A percentile compares a stretch with the other conserved stretches of the same genome.
These are phyloP conservation scores for Clavispora fructus DNA, from an alignment of 805 yeast genomes.

Conservation along the genomic window DNA sequence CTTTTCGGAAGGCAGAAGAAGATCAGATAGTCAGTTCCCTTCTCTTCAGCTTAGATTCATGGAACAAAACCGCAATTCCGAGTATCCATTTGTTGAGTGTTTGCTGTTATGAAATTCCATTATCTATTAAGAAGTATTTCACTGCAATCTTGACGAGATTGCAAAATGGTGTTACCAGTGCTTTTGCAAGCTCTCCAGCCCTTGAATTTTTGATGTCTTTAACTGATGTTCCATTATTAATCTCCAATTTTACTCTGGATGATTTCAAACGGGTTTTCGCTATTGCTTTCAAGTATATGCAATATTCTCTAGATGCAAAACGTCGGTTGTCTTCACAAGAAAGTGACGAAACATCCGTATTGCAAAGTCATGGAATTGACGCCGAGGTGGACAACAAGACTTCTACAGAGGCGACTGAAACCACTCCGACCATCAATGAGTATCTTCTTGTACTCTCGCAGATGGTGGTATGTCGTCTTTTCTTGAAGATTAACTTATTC, in stretches of 20 bases:
- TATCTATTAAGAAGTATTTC: constrained; percentile 62
- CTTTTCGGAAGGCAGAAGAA: constrained; percentile 51
- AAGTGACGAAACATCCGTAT: neutral
- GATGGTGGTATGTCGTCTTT: constrained; percentile 67
- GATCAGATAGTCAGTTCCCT: constrained; percentile 60
- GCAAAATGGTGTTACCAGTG: constrained; percentile 68
- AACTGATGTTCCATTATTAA: constrained; percentile 59
- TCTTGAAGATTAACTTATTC: constrained; percentile 52
- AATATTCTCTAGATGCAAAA: constrained; percentile 54
- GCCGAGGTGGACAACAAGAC: constrained; percentile 50
- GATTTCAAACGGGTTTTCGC: constrained; percentile 80
- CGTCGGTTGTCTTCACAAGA: neutral
- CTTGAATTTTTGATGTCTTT: constrained; percentile 69
- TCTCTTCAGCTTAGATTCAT: constrained; percentile 57
- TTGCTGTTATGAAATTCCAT: constrained; percentile 78
- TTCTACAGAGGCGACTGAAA: constrained; percentile 43
- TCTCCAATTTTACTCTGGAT: constrained; percentile 67
- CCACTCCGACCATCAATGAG: constrained; percentile 49
- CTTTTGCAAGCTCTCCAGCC: constrained; percentile 65
- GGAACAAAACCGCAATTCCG: constrained; percentile 77
- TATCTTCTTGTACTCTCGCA: constrained; percentile 63
- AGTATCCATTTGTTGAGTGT: constrained; percentile 70
- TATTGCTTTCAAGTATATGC: constrained; percentile 74
- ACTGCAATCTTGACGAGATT: constrained; percentile 66
- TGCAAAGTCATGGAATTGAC: constrained; percentile 36